phyloP scores from a whole-genome alignment of 805 yeast genomes.

The Ogataea pilisensis region DNA sequence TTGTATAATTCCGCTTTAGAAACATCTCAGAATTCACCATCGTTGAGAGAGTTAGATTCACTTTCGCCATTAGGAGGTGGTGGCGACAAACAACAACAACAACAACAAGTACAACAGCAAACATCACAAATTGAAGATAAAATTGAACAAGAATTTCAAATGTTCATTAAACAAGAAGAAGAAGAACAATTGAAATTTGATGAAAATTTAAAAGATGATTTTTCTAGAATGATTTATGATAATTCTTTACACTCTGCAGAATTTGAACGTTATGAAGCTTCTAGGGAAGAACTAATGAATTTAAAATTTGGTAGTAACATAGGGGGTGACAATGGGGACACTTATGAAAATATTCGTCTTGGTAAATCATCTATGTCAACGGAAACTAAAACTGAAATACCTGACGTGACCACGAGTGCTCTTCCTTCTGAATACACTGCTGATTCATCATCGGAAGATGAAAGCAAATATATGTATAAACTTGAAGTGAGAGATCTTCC shows the following conservation, averaged over 20 bases:
- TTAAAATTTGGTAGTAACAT: slow-evolving; percentile 46
- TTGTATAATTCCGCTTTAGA: no score
- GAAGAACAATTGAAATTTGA: slow-evolving; percentile 9
- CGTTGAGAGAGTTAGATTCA: no score
- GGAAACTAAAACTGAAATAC: slow-evolving; percentile 13
- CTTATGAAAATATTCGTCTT: no score
- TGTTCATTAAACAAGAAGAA: slow-evolving; percentile 13
- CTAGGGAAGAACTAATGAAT: slow-evolving; percentile 47
- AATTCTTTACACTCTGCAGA: slow-evolving; percentile 18
- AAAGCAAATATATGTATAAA: slow-evolving; percentile 34
- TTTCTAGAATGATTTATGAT: slow-evolving; percentile 2
- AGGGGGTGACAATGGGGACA: background rate
- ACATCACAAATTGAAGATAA: slow-evolving; percentile 7
- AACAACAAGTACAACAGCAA: background rate
- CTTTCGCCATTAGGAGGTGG: no score
- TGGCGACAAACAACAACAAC: no score
- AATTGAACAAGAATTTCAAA: background rate
- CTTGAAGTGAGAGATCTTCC: slow-evolving; percentile 64
- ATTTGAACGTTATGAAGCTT: slow-evolving; percentile 34
- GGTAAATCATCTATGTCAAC: no score
- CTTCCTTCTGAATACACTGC: slow-evolving; percentile 30
- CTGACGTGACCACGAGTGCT: slow-evolving; percentile 24
- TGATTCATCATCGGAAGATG: no score
- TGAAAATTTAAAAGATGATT: slow-evolving; percentile 4
- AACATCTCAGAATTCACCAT: no score